Percentiles rank a stretch among this genome's conserved stretches.
Conservation (phyloP, 768 basidiomycete genomes). For the Chalciporus chontae region DNA sequence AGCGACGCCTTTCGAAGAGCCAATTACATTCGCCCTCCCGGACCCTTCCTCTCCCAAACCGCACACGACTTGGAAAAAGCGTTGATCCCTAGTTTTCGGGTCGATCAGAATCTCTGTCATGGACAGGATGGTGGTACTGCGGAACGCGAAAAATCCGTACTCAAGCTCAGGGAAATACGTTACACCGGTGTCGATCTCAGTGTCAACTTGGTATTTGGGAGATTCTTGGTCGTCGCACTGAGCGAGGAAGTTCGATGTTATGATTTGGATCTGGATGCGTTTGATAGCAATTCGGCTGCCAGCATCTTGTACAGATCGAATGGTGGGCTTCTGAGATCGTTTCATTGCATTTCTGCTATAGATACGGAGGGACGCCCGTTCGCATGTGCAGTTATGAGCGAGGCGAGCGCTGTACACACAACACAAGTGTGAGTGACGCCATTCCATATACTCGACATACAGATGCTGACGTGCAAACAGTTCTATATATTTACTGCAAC, state of each 20-base stretch:
- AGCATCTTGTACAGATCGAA: background rate
- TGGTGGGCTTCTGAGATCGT: background rate
- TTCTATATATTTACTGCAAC: slow-evolving; percentile 8
- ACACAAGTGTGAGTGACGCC: slow-evolving; percentile 3
- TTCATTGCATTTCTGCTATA: slow-evolving; percentile 7
- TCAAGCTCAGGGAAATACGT: slow-evolving; percentile 4
- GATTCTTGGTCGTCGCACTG: slow-evolving; percentile 14
- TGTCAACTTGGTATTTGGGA: slow-evolving; percentile 13
- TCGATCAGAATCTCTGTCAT: slow-evolving; percentile 5
- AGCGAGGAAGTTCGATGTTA: slow-evolving; percentile 14
- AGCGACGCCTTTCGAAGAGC: slow-evolving; percentile 11
- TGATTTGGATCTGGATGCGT: slow-evolving; percentile 6
- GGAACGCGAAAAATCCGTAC: background rate
- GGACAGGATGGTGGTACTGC: background rate
- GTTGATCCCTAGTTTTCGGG: slow-evolving; percentile 11
- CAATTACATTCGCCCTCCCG: slow-evolving; percentile 15
- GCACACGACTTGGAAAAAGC: slow-evolving; percentile 12
- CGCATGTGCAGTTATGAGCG: slow-evolving; percentile 12
- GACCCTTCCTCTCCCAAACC: slow-evolving; percentile 14
- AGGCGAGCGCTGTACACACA: background rate
- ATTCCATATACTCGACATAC: background rate
- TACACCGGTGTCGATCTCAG: background rate
- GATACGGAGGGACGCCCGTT: slow-evolving; percentile 14
- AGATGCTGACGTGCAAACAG: slow-evolving; percentile 2
- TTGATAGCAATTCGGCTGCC: background rate